A percentile compares a stretch with the other conserved stretches of the same genome.
Conservation (phyloP, 2,329 filamentous ascomycete species). For the Pleurostoma richardsiae region DNA sequence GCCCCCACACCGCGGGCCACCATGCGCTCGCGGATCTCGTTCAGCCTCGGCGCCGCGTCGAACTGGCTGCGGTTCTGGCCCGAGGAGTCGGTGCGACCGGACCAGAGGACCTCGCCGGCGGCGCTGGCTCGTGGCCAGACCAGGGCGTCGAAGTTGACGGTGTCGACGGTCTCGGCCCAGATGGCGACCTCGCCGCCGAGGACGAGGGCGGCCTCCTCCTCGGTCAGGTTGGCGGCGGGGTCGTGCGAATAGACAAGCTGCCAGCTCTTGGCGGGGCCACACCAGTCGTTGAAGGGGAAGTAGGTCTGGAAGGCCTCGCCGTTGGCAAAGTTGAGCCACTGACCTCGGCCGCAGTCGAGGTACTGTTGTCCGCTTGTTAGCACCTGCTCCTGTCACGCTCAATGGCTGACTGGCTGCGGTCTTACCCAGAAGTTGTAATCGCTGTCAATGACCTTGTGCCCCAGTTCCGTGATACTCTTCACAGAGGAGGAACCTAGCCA, state of each 20-base stretch:
- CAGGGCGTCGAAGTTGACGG: constrained; percentile 67
- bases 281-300: constrained; percentile 79
- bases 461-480: constrained; percentile 51
- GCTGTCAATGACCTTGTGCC: constrained; percentile 68
- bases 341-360: constrained; percentile 76
- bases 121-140: constrained; percentile 75
- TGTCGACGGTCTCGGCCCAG: constrained; percentile 78
- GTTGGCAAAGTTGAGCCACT: constrained; percentile 69
- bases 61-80: constrained; percentile 69
- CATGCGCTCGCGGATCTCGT: constrained; percentile 72
- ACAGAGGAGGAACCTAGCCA: constrained; percentile 67
- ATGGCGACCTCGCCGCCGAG: constrained; percentile 77
- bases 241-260: constrained; percentile 76
- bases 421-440: constrained; percentile 74
- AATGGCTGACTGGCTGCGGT: constrained; percentile 1
- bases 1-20: constrained; percentile 62
- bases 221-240: constrained; percentile 59
- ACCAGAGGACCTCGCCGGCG: constrained; percentile 78
- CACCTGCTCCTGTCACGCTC: not conserved
- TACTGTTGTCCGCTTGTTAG: constrained; percentile 45
- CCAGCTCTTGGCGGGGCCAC: constrained; percentile 76
- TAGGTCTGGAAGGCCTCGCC: constrained; percentile 42
- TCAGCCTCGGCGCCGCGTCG: constrained; percentile 63
- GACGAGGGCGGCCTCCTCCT: constrained; percentile 59
- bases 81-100: constrained; percentile 58